Percentiles rank a stretch among this genome's conserved stretches.
These are phyloP conservation scores for Silene coronaria DNA, from an alignment of 179 eudicot genomes.

Conservation along the genomic window DNA sequence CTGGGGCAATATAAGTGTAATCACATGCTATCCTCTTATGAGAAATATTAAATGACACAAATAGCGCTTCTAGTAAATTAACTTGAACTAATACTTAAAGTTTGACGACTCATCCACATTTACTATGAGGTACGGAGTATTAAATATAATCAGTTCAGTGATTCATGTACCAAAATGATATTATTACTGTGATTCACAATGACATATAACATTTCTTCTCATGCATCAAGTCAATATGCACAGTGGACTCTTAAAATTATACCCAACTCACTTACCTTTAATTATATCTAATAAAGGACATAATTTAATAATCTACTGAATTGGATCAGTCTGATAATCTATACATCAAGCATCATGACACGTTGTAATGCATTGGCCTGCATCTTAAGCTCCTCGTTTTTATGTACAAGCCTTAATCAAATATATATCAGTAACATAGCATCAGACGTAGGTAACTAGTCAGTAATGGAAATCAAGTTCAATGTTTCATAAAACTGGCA, in stretches of 20 bases:
- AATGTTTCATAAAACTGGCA: conserved; percentile 13
- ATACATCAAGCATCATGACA: conserved; percentile 4
- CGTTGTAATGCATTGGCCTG: too few species aligned
- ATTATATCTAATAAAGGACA: not conserved
- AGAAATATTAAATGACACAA: conserved; percentile 2
- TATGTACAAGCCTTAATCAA: not conserved
- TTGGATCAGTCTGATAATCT: not conserved
- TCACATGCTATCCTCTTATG: not conserved
- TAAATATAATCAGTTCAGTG: not conserved
- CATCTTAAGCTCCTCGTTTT: not conserved
- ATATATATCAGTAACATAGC: not conserved
- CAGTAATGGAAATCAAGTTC: not conserved
- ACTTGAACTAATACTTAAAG: not conserved
- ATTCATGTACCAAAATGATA: not conserved
- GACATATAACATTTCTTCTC: not conserved
- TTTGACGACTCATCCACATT: not conserved
- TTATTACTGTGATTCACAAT: not conserved
- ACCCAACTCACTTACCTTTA: too few species aligned
- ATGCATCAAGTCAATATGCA: not conserved
- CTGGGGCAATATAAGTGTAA: not conserved
- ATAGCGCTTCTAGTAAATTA: not conserved
- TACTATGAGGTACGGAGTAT: not conserved
- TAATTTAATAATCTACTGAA: not conserved
- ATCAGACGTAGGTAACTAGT: conserved; percentile 8
- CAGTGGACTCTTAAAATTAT: not conserved